Evolutionary conservation across 305 asterid genomes (phyloP).

Genomic region (Fraxinus dipetala): DNA sequence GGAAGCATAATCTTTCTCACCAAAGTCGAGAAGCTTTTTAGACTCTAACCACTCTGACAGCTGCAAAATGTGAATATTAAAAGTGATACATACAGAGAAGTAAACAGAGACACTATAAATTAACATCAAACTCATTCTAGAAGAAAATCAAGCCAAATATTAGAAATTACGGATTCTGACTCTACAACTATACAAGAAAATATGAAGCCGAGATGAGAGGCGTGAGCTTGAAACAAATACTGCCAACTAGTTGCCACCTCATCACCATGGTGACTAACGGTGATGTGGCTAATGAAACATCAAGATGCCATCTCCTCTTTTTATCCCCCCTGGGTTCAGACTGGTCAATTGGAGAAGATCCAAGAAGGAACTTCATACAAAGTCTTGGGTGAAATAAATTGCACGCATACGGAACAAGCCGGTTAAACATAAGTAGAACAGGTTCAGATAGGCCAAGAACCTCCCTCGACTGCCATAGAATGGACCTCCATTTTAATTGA

Average conservation of each 20-base stretch:
- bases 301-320: background rate
- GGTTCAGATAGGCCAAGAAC: background rate
- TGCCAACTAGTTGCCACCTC: background rate
- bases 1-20: constrained; percentile 47
- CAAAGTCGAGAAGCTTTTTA: constrained; percentile 37
- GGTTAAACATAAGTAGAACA: background rate
- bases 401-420: background rate
- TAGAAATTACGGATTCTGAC: background rate
- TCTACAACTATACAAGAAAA: background rate
- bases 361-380: background rate
- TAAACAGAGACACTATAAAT: background rate
- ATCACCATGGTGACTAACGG: background rate
- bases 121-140: background rate
- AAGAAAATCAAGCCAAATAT: background rate
- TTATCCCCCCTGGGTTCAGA: background rate
- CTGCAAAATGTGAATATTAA: constrained; percentile 37
- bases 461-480: background rate
- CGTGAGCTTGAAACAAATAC: background rate
- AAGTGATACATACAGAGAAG: background rate
- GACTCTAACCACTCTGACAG: constrained; percentile 70
- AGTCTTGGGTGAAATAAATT: background rate
- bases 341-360: background rate
- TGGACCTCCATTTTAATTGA: background rate
- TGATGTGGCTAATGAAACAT: background rate
- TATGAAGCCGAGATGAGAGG: background rate